Evolutionary conservation across 1,284 basidiomycete genomes (phyloP), one percentile per base, ranked within the genome.

Genomic region (Trichosporon faecale): DNA sequence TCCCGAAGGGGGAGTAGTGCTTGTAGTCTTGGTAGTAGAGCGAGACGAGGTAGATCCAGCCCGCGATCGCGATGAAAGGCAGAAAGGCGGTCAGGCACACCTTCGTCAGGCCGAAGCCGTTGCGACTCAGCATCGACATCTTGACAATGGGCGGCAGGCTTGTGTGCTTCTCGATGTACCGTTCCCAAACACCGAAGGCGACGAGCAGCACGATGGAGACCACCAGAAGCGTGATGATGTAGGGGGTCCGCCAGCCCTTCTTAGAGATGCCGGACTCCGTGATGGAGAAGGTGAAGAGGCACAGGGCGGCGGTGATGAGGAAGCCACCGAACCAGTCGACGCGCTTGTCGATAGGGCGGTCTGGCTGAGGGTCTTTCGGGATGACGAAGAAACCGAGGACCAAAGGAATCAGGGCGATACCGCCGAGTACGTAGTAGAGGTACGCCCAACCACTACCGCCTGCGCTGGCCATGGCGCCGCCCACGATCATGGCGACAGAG

Each of bases 391-490:
- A 64, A 2, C 78, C 79, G 21, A 76, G 66, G 6, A 76, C 67
- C n/a, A 79, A 67, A 1, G 79, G 76, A 21, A 80, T 46, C 16
- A 78, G 37, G 7, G 73, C 69, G 0, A 81, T 65, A 0, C 79
- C 79, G 4, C 75, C 80, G 35, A 80, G 75, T 14, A 82, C 73
- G 71, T 76, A 78, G 69, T 78, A 81, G 29, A 79, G 72, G 65
- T 78, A 79, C 70, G 74, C 69, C 80, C 80, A 82, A 5, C 71
- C 71, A 3, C 40, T 64, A 1, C 9, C n/a, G 27, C 27, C 29
- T 3, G 63, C 40, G 4, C 67, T 64, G 0, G 78, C 68, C 1
- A 79, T 68, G 2, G 73, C 70, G 27, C 77, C 78, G 35, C 76
- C 77, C 25, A 79, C 66, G 46, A 80, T 70, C 70, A 73, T 69